Base-by-base conservation (phyloP, 345 rosid species). In the Pugionium cornutum region DNA sequence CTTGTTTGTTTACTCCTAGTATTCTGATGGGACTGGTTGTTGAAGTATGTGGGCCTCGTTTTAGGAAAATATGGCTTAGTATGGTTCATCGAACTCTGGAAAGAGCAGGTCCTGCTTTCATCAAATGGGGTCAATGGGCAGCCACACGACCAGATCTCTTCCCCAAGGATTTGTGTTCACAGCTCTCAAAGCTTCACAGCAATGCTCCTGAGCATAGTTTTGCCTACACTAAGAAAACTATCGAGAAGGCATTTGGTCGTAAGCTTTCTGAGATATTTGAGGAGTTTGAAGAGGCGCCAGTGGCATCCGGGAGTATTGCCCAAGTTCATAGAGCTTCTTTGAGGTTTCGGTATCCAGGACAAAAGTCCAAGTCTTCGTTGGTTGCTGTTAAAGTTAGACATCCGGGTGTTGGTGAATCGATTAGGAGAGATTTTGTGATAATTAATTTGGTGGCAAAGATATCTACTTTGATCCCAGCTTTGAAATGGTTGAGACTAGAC, bases 51-150 rank as follows among this genome's bases (percentile, higher is more conserved):
- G 99, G 99, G 40, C 64, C 80, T 34, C 70, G 80, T 45, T 91
- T 82, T 75, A 84, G 97, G 78, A 81, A 79, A 66, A 5, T 70
- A 25, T 95, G 95, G 92, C 91, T 95, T 77, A 81, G 51, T 74
- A 74, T 86, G 62, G 79, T 95, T 54, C 99, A 76, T 72, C 80
- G 79, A 44, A 84, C 97, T 1, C 73, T 94, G 29, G 97, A 90
- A 75, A 74, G 65, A 53, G 97, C 99, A 44, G 99, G 99, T 48
- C 97, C 99, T 51, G 99, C 99, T 33, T 91, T 95, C 74, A 95
- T 95, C 67, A 95, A 95, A 83, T 95, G 99, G 99, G 99, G 99
- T 55, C 99, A 95, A 66, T 95, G 99, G 99, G 99, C 97, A 53
- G 99, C 99, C 25, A 86, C 97, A 4, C 79, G 99, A 62, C 99